Evolutionary conservation across 2,329 filamentous ascomycete species (phyloP).

Genomic region (Colletotrichum trifolii): DNA sequence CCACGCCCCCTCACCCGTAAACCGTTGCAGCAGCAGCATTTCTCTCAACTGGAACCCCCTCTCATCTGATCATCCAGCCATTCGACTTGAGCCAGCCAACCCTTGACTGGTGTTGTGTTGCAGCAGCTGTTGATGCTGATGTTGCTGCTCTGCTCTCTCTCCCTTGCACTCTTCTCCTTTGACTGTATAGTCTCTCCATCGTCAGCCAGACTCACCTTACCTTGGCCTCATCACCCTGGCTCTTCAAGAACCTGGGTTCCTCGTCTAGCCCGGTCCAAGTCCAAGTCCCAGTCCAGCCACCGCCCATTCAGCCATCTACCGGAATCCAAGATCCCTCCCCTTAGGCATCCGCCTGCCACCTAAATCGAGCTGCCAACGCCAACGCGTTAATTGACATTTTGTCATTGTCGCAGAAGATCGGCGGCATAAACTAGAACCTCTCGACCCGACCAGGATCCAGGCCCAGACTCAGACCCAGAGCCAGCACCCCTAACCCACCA

Average conservation of each 20-base stretch:
- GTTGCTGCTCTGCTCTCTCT: conserved; percentile 10
- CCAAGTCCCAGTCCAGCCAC: conserved; percentile 19
- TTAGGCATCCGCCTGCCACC: background rate
- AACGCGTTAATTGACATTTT: conserved; percentile 27
- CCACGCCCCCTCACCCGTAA: background rate
- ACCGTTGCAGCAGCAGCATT: conserved; percentile 3
- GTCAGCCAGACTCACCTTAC: background rate
- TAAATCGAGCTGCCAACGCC: conserved; percentile 25
- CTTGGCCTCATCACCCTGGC: background rate
- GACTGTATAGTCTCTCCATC: background rate
- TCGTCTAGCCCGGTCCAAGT: conserved; percentile 8
- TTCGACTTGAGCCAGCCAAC: background rate
- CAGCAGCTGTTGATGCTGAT: background rate
- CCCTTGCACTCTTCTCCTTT: background rate
- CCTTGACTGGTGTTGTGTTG: background rate
- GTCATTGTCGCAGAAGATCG: conserved; percentile 5
- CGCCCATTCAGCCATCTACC: conserved; percentile 22
- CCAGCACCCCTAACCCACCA: conserved; percentile 25
- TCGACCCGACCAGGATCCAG: too few relatives aligned
- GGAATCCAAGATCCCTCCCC: conserved; percentile 18
- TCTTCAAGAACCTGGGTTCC: conserved; percentile 8
- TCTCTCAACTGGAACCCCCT: background rate
- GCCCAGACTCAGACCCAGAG: background rate
- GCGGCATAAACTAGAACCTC: conserved; percentile 22
- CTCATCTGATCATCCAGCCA: conserved; percentile 25